phyloP scores from a whole-genome alignment of 2,329 filamentous ascomycete species.

The Fusarium xyrophilum region DNA sequence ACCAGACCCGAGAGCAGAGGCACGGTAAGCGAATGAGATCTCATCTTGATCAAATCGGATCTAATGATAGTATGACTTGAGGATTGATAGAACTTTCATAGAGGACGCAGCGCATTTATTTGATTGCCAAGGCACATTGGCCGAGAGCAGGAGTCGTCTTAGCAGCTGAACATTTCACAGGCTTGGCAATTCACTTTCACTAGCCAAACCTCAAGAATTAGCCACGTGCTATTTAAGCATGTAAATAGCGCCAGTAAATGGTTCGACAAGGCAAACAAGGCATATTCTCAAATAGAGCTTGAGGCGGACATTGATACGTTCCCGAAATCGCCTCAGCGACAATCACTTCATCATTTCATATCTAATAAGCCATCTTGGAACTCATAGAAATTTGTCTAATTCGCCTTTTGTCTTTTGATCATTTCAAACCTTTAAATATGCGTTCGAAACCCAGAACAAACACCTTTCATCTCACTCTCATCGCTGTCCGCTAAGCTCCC shows the following conservation, averaged over 20 bases:
- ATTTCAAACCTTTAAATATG: conserved; percentile 9
- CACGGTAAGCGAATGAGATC: rapidly evolving
- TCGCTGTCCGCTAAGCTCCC: conserved; percentile 58
- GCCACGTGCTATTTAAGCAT: not conserved
- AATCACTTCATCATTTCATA: not conserved
- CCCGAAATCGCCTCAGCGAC: not conserved
- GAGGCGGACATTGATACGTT: rapidly evolving
- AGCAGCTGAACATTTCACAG: not conserved
- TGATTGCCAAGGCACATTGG: not conserved
- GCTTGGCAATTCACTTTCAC: not conserved
- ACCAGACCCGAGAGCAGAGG: not conserved
- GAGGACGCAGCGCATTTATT: not conserved
- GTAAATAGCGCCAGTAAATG: not conserved
- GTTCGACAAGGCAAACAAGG: not conserved
- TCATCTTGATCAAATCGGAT: rapidly evolving
- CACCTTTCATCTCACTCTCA: conserved; percentile 2
- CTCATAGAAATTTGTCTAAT: not conserved
- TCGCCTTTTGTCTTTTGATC: not conserved
- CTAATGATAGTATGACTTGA: rapidly evolving
- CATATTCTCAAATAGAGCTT: rapidly evolving
- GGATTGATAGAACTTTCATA: rapidly evolving
- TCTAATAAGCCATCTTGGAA: too few species aligned
- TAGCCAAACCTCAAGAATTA: not conserved
- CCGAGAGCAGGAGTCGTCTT: not conserved
- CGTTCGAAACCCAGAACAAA: not conserved